A percentile compares a stretch with the other conserved stretches of the same genome.
These are phyloP conservation scores for Chytriomyces hyalinus DNA, from an alignment of 192 early-diverging fungal species.

Conservation along the genomic window DNA sequence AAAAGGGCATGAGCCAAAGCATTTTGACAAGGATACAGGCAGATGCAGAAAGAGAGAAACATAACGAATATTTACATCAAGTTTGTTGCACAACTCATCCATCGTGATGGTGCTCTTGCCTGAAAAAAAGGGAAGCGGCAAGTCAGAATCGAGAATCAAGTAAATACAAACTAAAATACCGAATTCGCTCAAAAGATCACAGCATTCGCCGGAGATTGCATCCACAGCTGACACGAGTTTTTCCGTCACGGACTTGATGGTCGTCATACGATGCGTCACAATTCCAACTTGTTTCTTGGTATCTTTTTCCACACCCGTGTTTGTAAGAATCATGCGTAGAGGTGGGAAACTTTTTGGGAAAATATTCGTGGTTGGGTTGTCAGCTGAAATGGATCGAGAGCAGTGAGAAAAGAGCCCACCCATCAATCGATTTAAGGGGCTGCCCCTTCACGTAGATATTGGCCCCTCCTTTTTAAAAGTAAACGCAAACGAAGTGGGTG, in stretches of 20 bases:
- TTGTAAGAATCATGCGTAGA: conserved; percentile 81
- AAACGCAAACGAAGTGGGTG: neutral
- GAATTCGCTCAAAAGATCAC: conserved; percentile 10
- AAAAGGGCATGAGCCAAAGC: neutral
- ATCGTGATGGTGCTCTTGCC: neutral
- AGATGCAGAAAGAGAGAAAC: neutral
- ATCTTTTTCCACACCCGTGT: conserved; percentile 88
- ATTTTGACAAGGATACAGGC: neutral
- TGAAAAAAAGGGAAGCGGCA: neutral
- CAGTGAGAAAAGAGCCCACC: conserved; percentile 37
- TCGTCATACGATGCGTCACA: conserved; percentile 32
- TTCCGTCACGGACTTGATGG: conserved; percentile 60
- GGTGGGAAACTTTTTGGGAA: conserved; percentile 57
- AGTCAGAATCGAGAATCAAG: neutral
- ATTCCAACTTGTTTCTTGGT: conserved; percentile 83
- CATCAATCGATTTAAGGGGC: conserved; percentile 54
- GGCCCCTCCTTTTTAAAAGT: conserved; percentile 66
- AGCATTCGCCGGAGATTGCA: conserved; percentile 20
- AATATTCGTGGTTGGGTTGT: conserved; percentile 21
- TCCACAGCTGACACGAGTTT: conserved; percentile 24
- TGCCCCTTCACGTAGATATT: conserved; percentile 71
- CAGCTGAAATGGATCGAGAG: neutral
- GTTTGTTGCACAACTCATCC: neutral
- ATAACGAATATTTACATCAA: neutral
- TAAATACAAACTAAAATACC: conserved; percentile 1